phyloP scores from a whole-genome alignment of 108 stramenopile species.

The Aurantiochytrium sp. region DNA sequence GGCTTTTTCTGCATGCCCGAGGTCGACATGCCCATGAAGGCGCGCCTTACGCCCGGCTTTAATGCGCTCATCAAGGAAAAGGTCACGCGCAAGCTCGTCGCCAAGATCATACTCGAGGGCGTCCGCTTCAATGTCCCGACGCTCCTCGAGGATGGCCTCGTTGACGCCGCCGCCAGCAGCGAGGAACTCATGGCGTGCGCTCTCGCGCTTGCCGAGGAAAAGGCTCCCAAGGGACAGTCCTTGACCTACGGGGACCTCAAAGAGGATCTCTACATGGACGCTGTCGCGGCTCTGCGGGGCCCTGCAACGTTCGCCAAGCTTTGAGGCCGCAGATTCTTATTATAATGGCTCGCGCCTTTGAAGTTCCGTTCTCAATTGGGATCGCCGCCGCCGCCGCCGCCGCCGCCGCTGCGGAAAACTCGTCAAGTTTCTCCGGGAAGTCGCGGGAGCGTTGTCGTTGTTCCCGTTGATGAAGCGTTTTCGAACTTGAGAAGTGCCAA shows the following conservation, averaged over 20 bases:
- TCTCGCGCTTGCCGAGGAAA: background rate
- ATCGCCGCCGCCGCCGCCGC: too few species aligned
- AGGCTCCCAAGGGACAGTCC: background rate
- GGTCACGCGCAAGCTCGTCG: constrained; percentile 33
- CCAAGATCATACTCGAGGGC: background rate
- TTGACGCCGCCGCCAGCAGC: background rate
- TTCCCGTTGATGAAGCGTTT: too few species aligned
- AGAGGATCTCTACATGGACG: background rate
- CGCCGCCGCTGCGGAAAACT: too few species aligned
- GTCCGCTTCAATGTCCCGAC: background rate
- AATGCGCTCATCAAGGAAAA: constrained; percentile 64
- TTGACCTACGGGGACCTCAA: background rate
- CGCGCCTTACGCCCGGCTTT: constrained; percentile 64
- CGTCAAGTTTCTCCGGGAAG: too few species aligned
- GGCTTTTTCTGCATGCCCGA: constrained; percentile 64
- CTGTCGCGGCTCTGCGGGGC: background rate
- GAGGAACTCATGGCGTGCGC: background rate
- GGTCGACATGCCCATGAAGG: constrained; percentile 45
- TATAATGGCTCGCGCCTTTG: too few species aligned
- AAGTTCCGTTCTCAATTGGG: too few species aligned
- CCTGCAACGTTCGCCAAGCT: background rate
- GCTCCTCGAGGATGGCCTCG: background rate
- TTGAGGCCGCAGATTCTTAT: too few species aligned
- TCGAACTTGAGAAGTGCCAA: too few species aligned
- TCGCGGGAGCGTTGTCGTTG: too few species aligned